Percentiles rank a stretch among this genome's conserved stretches.
These are phyloP conservation scores for Withania somnifera DNA, from an alignment of 305 asterid genomes.

Conservation along the genomic window DNA sequence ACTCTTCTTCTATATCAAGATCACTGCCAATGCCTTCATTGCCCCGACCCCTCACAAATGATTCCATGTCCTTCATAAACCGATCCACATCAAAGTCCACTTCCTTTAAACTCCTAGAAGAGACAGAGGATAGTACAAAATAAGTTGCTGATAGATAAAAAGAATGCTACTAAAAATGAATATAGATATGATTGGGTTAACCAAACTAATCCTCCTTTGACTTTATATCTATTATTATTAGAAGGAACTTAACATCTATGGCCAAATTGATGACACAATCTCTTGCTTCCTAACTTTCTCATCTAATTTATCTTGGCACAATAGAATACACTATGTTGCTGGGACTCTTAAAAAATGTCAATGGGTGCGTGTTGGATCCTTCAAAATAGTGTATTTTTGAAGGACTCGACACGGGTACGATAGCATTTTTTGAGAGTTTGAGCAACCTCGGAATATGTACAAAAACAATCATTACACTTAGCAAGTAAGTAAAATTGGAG, in stretches of 20 bases:
- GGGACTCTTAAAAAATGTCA: too few species aligned
- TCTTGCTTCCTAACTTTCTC: background rate
- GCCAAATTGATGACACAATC: background rate
- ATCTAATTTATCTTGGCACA: background rate
- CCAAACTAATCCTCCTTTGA: background rate
- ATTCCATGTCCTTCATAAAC: constrained; percentile 80
- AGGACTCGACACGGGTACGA: too few species aligned
- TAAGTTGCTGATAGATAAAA: background rate
- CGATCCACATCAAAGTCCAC: constrained; percentile 73
- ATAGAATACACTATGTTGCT: too few species aligned
- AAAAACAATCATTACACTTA: background rate
- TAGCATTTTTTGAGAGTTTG: too few species aligned
- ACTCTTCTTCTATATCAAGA: constrained; percentile 48
- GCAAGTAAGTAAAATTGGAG: background rate
- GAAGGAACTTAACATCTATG: background rate
- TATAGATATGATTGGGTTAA: background rate
- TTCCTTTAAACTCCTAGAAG: constrained; percentile 31
- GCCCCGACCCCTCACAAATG: constrained; percentile 38
- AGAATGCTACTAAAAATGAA: background rate
- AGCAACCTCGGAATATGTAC: too few species aligned
- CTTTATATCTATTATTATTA: background rate
- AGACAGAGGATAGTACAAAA: background rate
- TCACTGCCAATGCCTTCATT: constrained; percentile 38
- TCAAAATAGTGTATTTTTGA: too few species aligned
- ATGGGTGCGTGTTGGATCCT: too few species aligned